Evolutionary conservation across 2,329 filamentous ascomycete species (phyloP), one percentile per base, ranked within the genome.

Genomic region (Rutstroemia sp.): DNA sequence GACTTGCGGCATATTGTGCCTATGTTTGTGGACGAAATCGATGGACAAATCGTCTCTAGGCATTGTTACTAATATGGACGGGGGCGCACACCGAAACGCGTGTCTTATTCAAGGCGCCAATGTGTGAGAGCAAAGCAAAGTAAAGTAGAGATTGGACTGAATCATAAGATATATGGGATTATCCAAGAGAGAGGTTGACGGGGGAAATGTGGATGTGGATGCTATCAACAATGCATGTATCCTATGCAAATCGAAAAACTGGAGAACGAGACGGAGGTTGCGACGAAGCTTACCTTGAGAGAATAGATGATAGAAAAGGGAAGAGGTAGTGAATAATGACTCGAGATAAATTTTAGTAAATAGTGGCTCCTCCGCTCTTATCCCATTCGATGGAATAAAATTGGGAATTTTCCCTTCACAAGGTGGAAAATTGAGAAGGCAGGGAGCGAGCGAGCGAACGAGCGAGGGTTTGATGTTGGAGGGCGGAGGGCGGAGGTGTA

Each of bases 21-120:
- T 57, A 23, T 55, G 57, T 36, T 57, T 59, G 46, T 56, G 78
- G 68, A 84, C 81, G 71, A 85, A 84, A 73, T 86, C 83, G 76
- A 86, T 86, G 69, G 81, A 80, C 65, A 86, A 75, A 70, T 86
- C 83, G 83, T 86, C 83, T 83, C 83, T 86, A 76, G 83, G 83
- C 83, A 86, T 86, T 72, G 73, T 73, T 78, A 80, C 83, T 80
- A 83, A 83, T 73, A 67, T 68, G 65, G 61, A 60, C 47, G 47
- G 38, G 47, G 25, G 50, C 39, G n/a, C 44, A 45, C 52, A 38
- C 47, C 63, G 38, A 38, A 48, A 44, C 42, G 42, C 52, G 34
- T 16, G 30, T 21, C 21, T 40, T 27, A 42, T 49, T 10, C 21
- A 42, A 17, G 17, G 14, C 30, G 40, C 19, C 9, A 38, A 55